Conservation (phyloP, 2,329 filamentous ascomycete genomes). For the Pseudogymnoascus sp. region DNA sequence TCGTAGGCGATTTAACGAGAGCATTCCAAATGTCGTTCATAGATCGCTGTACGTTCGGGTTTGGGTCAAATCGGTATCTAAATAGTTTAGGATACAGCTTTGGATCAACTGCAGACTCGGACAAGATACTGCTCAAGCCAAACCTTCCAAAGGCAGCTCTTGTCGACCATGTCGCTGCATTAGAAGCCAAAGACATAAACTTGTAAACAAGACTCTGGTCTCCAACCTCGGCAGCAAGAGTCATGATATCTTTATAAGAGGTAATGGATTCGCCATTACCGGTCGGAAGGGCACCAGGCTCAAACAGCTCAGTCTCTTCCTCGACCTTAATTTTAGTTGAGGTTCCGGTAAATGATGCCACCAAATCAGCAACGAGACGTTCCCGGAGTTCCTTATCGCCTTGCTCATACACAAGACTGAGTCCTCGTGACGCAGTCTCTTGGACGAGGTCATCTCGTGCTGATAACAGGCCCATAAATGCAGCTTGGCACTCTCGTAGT, state of each 20-base stretch:
- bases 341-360: constrained; percentile 78
- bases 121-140: constrained; percentile 84
- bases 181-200: constrained; percentile 95
- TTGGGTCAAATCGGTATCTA: constrained; percentile 91
- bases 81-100: constrained; percentile 94
- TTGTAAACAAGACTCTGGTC: constrained; percentile 95
- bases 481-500: constrained; percentile 71
- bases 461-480: constrained; percentile 80
- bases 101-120: constrained; percentile 79
- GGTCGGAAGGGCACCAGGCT: constrained; percentile 81
- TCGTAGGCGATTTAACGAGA: constrained; percentile 78
- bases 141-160: constrained; percentile 92
- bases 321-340: constrained; percentile 65
- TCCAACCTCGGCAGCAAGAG: constrained; percentile 88
- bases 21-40: constrained; percentile 99
- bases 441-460: constrained; percentile 92
- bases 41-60: constrained; percentile 81
- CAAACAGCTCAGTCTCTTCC: constrained; percentile 86
- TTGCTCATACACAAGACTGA: constrained; percentile 90
- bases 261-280: constrained; percentile 84
- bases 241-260: constrained; percentile 97
- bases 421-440: constrained; percentile 84
- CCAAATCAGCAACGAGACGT: constrained; percentile 77
- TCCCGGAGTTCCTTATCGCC: constrained; percentile 75
- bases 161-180: constrained; percentile 96